Conservation (phyloP, 768 basidiomycete genomes). For the Amanita pseudoporphyria region DNA sequence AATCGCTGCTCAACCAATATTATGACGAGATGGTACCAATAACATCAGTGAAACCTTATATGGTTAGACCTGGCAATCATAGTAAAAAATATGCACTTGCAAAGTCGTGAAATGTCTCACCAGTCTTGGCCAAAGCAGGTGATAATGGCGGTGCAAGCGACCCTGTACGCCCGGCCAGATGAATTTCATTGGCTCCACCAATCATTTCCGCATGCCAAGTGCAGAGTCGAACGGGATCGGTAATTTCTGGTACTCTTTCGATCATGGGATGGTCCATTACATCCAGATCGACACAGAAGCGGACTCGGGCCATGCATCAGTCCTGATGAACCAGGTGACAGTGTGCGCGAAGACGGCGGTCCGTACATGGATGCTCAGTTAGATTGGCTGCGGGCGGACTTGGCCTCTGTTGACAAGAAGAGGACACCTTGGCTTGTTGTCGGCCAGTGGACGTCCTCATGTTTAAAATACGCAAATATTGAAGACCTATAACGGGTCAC, state of each 20-base stretch:
- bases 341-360: constrained; percentile 11
- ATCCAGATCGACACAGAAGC: too few relatives aligned
- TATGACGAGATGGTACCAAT: constrained; percentile 13
- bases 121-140: constrained; percentile 1
- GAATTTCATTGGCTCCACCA: constrained; percentile 14
- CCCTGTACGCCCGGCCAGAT: constrained; percentile 12
- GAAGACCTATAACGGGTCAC: constrained; percentile 12
- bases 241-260: too few relatives aligned
- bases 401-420: constrained; percentile 11
- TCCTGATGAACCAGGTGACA: constrained; percentile 13
- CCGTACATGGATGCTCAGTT: too few relatives aligned
- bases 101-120: too few relatives aligned
- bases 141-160: constrained; percentile 10
- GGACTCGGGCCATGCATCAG: constrained; percentile 11
- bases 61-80: constrained; percentile 16
- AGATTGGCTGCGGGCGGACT: constrained; percentile 12
- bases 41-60: constrained; percentile 13
- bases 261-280: too few relatives aligned
- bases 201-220: constrained; percentile 15
- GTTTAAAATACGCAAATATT: too few relatives aligned
- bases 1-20: too few relatives aligned
- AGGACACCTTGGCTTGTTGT: constrained; percentile 14
- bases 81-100: constrained; percentile 9
- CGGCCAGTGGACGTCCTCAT: constrained; percentile 1
- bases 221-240: constrained; percentile 10